Evolutionary conservation across 257 asterid genomes (phyloP).

Genomic region (Avicennia marina): DNA sequence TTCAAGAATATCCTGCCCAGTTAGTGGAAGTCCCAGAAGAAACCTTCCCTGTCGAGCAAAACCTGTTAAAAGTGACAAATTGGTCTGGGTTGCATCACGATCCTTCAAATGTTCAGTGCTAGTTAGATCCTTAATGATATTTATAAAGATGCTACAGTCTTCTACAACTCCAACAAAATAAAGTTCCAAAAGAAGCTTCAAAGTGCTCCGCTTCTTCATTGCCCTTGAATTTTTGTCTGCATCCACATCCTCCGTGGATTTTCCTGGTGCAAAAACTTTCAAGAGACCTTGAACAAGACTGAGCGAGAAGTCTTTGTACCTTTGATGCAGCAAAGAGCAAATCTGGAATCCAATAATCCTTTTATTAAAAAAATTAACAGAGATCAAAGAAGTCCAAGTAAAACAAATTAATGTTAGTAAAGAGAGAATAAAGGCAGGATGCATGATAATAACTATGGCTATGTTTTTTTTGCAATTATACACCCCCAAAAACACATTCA

Average conservation of each 20-base stretch:
- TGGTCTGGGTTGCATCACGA: conserved; percentile 93
- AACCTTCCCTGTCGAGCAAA: conserved; percentile 97
- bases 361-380: conserved; percentile 3
- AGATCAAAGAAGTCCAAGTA: background rate
- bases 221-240: conserved; percentile 81
- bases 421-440: conserved; percentile 7
- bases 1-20: conserved; percentile 80
- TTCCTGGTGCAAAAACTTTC: conserved; percentile 77
- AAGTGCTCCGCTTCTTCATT: conserved; percentile 95
- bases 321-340: conserved; percentile 97
- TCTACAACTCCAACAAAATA: conserved; percentile 92
- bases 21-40: conserved; percentile 78
- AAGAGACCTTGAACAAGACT: conserved; percentile 93
- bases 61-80: conserved; percentile 91
- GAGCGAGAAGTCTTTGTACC: conserved; percentile 90
- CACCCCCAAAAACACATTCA: too few species aligned
- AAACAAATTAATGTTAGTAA: conserved; percentile 10
- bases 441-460: too few species aligned
- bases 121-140: conserved; percentile 84
- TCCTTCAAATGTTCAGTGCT: conserved; percentile 85
- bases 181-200: conserved; percentile 93
- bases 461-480: too few species aligned
- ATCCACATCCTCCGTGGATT: conserved; percentile 73
- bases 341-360: conserved; percentile 47
- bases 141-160: conserved; percentile 65